A percentile compares a stretch with the other conserved stretches of the same genome.
phyloP scores from a whole-genome alignment of 2,329 filamentous ascomycete species.

The Stromatinia cepivora region DNA sequence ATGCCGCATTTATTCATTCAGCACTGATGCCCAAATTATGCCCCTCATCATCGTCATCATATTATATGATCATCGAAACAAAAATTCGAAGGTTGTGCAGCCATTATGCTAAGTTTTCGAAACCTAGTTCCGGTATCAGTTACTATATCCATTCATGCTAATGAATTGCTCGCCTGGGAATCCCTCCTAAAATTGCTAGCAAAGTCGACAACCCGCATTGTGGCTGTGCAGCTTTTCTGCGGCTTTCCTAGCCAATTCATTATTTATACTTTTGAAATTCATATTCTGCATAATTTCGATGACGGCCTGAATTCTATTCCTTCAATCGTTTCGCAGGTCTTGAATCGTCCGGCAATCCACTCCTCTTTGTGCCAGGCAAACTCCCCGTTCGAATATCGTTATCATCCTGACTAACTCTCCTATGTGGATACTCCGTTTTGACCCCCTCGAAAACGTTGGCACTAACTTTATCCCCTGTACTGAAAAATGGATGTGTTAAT shows the following conservation, averaged over 20 bases:
- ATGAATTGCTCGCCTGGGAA: not conserved
- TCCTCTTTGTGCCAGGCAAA: constrained; percentile 86
- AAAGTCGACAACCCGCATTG: not conserved
- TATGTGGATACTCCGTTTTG: constrained; percentile 81
- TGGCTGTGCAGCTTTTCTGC: constrained; percentile 17
- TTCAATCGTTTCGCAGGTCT: constrained; percentile 63
- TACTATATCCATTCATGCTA: constrained; percentile 20
- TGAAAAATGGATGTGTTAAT: constrained; percentile 88
- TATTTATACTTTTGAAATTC: not conserved
- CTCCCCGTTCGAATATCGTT: constrained; percentile 93
- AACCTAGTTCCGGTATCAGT: constrained; percentile 13
- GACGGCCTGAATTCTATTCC: constrained; percentile 43
- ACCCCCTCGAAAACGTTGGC: constrained; percentile 89
- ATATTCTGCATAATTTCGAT: constrained; percentile 3
- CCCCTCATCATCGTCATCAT: constrained; percentile 9
- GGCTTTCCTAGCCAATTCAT: not conserved
- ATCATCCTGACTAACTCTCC: constrained; percentile 89
- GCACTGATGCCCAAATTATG: not conserved
- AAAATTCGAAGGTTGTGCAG: not conserved
- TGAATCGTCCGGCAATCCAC: constrained; percentile 78
- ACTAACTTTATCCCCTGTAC: constrained; percentile 64
- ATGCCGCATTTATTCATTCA: not conserved
- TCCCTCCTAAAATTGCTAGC: constrained; percentile 10
- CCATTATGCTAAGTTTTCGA: constrained; percentile 12
- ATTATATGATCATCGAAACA: not conserved